phyloP scores from a whole-genome alignment of 495 filamentous ascomycete species.

The Beverwykella pulmonaria region DNA sequence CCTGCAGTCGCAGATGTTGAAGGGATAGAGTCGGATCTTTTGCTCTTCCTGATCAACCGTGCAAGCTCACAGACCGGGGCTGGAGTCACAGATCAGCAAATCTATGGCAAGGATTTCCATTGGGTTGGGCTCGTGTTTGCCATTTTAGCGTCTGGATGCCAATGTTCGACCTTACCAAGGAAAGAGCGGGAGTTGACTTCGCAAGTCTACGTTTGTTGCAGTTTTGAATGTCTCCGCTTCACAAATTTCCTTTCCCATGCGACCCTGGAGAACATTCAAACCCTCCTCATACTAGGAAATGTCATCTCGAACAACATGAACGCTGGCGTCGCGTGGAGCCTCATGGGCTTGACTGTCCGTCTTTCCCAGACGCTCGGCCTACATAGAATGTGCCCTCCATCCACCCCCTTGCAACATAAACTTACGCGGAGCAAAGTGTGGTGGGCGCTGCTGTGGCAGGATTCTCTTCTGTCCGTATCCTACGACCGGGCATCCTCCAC shows the following conservation, averaged over 20 bases:
- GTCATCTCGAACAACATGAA: constrained; percentile 68
- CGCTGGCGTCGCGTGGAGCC: constrained; percentile 62
- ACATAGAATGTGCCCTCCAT: constrained; percentile 56
- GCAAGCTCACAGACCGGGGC: constrained; percentile 52
- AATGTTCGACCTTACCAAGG: constrained; percentile 70
- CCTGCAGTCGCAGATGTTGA: constrained; percentile 73
- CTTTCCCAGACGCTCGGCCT: constrained; percentile 61
- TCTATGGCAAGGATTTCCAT: constrained; percentile 64
- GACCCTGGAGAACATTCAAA: constrained; percentile 62
- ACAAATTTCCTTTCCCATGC: constrained; percentile 64
- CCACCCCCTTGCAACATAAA: constrained; percentile 42
- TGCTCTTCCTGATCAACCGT: constrained; percentile 68
- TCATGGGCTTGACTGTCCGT: constrained; percentile 60
- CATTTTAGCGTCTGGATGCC: constrained; percentile 77
- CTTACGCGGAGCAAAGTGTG: constrained; percentile 42
- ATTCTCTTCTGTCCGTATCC: constrained; percentile 62
- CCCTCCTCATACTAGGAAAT: constrained; percentile 61
- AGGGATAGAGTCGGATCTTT: constrained; percentile 65
- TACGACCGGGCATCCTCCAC: constrained; percentile 62
- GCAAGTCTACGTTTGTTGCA: constrained; percentile 65
- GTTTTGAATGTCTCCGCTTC: constrained; percentile 64
- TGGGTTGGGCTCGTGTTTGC: constrained; percentile 75
- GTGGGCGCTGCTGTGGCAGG: constrained; percentile 67
- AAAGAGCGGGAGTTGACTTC: constrained; percentile 62
- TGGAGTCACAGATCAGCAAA: constrained; percentile 40